Percentiles rank a stretch among this genome's conserved stretches.
Conservation (phyloP, 441 rosid species). For the Rhodomyrtus psidioides region DNA sequence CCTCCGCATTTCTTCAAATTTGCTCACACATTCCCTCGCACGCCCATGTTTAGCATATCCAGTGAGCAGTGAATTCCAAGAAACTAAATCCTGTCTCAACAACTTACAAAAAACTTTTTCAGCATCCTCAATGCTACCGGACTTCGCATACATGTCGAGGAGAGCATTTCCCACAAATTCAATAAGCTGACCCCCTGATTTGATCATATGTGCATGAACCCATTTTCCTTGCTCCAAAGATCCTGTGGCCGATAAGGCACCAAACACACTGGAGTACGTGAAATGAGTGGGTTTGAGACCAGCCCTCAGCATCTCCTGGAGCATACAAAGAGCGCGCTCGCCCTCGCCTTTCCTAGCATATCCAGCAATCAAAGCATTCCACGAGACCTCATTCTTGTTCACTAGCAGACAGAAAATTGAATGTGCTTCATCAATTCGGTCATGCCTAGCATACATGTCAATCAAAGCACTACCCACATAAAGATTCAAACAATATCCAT, state of each 20-base stretch:
- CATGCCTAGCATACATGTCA: constrained; percentile 35
- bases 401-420: constrained; percentile 9
- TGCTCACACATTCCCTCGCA: constrained; percentile 24
- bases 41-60: constrained; percentile 39
- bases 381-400: constrained; percentile 30
- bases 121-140: constrained; percentile 31
- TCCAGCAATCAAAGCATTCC: constrained; percentile 39
- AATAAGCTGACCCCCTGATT: constrained; percentile 26
- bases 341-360: constrained; percentile 26
- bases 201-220: constrained; percentile 30
- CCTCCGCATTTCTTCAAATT: constrained; percentile 28
- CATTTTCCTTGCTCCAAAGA: constrained; percentile 37
- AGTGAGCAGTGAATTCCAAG: constrained; percentile 37
- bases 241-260: constrained; percentile 21
- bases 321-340: constrained; percentile 14
- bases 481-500: constrained; percentile 27
- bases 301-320: constrained; percentile 20
- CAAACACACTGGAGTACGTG: constrained; percentile 26
- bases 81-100: constrained; percentile 22
- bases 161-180: constrained; percentile 30
- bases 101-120: constrained; percentile 23
- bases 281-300: constrained; percentile 22
- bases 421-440: constrained; percentile 21
- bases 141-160: constrained; percentile 35
- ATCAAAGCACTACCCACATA: constrained; percentile 37